Base-by-base conservation (phyloP, 2,329 filamentous ascomycete genomes). In the Microsporum ferrugineum region DNA sequence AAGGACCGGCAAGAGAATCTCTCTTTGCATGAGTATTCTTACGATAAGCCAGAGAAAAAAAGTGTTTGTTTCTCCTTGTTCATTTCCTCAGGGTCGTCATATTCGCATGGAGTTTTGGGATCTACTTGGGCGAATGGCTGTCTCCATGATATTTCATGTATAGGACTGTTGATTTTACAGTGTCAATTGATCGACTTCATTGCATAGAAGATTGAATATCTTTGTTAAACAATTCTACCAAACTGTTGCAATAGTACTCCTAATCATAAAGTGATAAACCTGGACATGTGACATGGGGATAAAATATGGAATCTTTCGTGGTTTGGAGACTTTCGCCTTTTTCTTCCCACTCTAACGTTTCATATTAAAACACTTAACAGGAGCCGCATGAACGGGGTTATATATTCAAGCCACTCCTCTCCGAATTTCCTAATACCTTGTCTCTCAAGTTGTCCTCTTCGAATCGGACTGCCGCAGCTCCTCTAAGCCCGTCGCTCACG, bases 1-100 rank as follows among this genome's bases (percentile, higher is more conserved):
- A 89, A 74, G 79, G 79, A 60, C 83, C 83, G 68, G 79, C 78
- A 53, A 77, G 78, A 65, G 78, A 81, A 67, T 75, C 75, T 61
- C 63, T 79, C 63, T 67, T 76, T 67, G 75, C 74, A 51, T 77
- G 68, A 68, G 59, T 41, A 58, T 61, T 14, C 17, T n/a, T 36
- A 34, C 31, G n/a, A 27, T 29, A 31, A 41, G 49, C 31, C 53
- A 53, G 12, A 53, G 38, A 1, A 23, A 36, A 60, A 60, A 57
- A 43, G 31, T 55, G 58, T 23, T 60, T 53, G 31, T 29, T 33
- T 51, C n/a, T 23, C 6, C 17, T 36, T 41, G 39, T 43, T 43
- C 39, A 43, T n/a, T 56, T 29, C 38, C 14, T 38, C 10, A 27
- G 2, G 34, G 55, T 27, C 12, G n/a, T n/a, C 5, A 31, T 31